A percentile compares a stretch with the other conserved stretches of the same genome.
phyloP scores from a whole-genome alignment of 371 early-diverging fungal genomes.

The Mucor lusitanicus region DNA sequence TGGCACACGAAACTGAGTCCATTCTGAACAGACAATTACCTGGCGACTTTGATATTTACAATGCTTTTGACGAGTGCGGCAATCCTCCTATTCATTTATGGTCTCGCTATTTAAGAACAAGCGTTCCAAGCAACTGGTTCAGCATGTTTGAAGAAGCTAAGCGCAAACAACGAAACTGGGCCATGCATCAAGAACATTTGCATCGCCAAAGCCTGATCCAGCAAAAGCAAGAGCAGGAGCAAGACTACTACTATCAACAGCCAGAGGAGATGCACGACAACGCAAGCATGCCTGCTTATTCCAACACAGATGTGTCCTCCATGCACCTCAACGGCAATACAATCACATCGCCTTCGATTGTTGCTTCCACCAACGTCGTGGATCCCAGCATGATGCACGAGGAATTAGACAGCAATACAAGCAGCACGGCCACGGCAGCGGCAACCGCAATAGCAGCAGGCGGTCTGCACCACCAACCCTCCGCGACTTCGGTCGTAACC shows the following conservation, averaged over 20 bases:
- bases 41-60: slow-evolving; percentile 44
- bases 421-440: background rate
- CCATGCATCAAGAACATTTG: slow-evolving; percentile 1
- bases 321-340: slow-evolving; percentile 12
- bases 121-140: slow-evolving; percentile 46
- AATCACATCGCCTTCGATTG: background rate
- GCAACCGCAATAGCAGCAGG: background rate
- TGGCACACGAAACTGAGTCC: background rate
- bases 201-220: slow-evolving; percentile 4
- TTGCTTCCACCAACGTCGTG: slow-evolving; percentile 18
- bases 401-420: background rate
- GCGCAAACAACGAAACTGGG: slow-evolving; percentile 41
- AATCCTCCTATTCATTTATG: slow-evolving; percentile 50
- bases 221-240: background rate
- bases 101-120: slow-evolving; percentile 32
- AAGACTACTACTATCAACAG: slow-evolving; percentile 11
- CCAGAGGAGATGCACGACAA: background rate
- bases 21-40: slow-evolving; percentile 39
- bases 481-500: background rate
- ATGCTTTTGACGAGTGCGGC: slow-evolving; percentile 50
- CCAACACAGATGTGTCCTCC: slow-evolving; percentile 24
- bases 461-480: background rate
- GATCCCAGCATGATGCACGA: slow-evolving; percentile 15
- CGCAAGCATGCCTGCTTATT: slow-evolving; percentile 4
- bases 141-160: slow-evolving; percentile 48